phyloP scores from a whole-genome alignment of 345 rosid genomes.

The Ceriops decandra region DNA sequence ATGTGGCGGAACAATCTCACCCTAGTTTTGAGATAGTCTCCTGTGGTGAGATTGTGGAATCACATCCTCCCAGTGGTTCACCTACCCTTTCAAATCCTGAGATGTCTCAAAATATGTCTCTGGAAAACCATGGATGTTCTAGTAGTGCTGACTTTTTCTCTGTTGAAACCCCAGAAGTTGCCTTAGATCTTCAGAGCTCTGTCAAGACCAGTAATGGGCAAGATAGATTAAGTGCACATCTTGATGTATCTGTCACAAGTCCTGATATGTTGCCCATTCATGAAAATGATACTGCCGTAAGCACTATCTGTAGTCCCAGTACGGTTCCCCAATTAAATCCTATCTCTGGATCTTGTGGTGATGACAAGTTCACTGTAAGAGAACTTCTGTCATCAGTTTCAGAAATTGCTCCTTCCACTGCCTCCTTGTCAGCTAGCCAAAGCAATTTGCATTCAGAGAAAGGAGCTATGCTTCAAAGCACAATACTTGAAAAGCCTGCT shows the following conservation, averaged over 20 bases:
- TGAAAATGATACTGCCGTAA: constrained; percentile 28
- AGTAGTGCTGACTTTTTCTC: constrained; percentile 32
- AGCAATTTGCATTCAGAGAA: constrained; percentile 42
- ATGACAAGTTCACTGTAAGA: constrained; percentile 68
- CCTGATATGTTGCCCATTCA: constrained; percentile 33
- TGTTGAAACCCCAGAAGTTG: constrained; percentile 31
- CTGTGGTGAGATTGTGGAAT: constrained; percentile 33
- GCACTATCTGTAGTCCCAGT: constrained; percentile 33
- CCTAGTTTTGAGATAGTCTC: constrained; percentile 35
- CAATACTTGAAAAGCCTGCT: constrained; percentile 39
- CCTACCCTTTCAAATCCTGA: constrained; percentile 28
- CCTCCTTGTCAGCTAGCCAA: constrained; percentile 32
- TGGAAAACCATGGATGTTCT: constrained; percentile 30
- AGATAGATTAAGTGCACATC: constrained; percentile 23
- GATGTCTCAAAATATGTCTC: constrained; percentile 27
- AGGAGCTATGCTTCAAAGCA: constrained; percentile 34
- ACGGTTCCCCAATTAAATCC: constrained; percentile 26
- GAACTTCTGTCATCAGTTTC: constrained; percentile 53
- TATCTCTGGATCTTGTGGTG: constrained; percentile 37
- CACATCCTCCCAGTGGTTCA: constrained; percentile 31
- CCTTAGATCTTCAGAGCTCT: constrained; percentile 28
- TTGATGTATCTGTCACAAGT: constrained; percentile 21
- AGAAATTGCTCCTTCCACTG: constrained; percentile 32
- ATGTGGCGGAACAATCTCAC: constrained; percentile 41
- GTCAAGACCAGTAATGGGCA: constrained; percentile 18